A percentile compares a stretch with the other conserved stretches of the same genome.
These are phyloP conservation scores for Mallotus nudiflorus DNA, from an alignment of 345 rosid genomes.

Conservation along the genomic window DNA sequence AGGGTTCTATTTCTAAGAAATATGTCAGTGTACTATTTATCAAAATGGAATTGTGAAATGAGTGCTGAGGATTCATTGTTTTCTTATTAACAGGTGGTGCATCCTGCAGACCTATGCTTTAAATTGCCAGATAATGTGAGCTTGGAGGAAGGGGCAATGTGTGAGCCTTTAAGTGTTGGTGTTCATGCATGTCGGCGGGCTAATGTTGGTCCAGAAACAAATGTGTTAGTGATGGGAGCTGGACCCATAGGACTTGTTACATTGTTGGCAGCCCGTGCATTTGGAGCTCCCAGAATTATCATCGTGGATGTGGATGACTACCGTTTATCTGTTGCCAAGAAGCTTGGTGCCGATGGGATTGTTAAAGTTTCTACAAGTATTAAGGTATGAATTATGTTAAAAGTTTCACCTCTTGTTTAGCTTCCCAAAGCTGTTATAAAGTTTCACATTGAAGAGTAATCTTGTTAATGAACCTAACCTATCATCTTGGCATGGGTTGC, in stretches of 20 bases:
- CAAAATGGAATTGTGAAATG: background rate
- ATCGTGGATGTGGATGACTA: slow-evolving; percentile 74
- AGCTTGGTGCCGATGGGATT: slow-evolving; percentile 65
- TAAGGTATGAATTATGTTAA: slow-evolving; percentile 40
- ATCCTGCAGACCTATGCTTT: slow-evolving; percentile 85
- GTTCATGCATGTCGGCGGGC: slow-evolving; percentile 94
- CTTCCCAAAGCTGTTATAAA: too few relatives aligned
- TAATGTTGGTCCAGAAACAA: slow-evolving; percentile 72
- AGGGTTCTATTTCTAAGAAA: background rate
- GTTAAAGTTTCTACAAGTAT: slow-evolving; percentile 62
- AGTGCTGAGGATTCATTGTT: background rate
- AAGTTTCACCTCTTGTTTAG: too few relatives aligned
- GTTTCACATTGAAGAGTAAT: too few relatives aligned
- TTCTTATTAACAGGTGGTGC: slow-evolving; percentile 59
- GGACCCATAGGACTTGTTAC: slow-evolving; percentile 94
- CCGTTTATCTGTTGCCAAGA: slow-evolving; percentile 75
- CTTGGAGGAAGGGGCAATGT: slow-evolving; percentile 97
- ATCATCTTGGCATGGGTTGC: too few relatives aligned
- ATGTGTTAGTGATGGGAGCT: slow-evolving; percentile 73
- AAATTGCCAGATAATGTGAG: slow-evolving; percentile 86
- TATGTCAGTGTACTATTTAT: background rate
- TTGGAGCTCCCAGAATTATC: slow-evolving; percentile 80
- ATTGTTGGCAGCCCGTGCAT: slow-evolving; percentile 83
- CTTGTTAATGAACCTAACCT: too few relatives aligned
- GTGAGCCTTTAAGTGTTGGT: slow-evolving; percentile 89